Base-by-base conservation (phyloP, 257 asterid genomes). In the Nicotiana noctiflora region DNA sequence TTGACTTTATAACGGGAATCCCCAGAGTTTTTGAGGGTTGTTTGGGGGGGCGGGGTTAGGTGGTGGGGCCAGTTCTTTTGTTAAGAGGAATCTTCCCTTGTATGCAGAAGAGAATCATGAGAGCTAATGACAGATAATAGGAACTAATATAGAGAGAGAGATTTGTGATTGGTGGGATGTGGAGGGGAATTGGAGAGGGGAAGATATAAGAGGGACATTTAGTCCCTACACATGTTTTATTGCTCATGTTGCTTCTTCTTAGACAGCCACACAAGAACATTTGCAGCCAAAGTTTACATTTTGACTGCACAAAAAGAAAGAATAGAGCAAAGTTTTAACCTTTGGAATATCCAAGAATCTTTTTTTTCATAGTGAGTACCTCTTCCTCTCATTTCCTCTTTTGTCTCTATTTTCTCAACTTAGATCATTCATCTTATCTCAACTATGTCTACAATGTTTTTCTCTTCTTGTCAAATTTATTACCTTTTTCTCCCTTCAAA, bases 271-370 rank as follows among this genome's bases (percentile, higher is more conserved):
- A 31, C 34, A 31, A 75, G 79, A 86, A 83, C 31, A 79, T 31
- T 77, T 65, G 77, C 70, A 82, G 60, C 49, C 65, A 31, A 32
- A 55, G 34, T 76, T 77, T 6, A 37, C 34, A 34, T 77, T 31
- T 59, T 56, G 37, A 83, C 80, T 46, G 78, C 80, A 55, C 21
- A 11, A 64, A 60, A 3, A 29, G 19, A 75, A 37, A 6, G 46
- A 40, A 40, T 40, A 40, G 53, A 81, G 79, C 68, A 79, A 77
- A 23, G 67, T 59, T 78, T 51, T 82, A 81, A 60, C 81, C 74
- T 57, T 60, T 85, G 91, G 93, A 93, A 93, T 91, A 92, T 93
- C 88, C 94, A 87, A 84, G 96, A 92, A 90, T 92, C 96, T 90
- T 85, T 82, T 85, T 82, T 37, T 72, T 64, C 68, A 80, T 66